A percentile compares a stretch with the other conserved stretches of the same genome.
Evolutionary conservation across 129 eudicot species (phyloP).

Genomic region (Rutidosis leptorrhynchoides): DNA sequence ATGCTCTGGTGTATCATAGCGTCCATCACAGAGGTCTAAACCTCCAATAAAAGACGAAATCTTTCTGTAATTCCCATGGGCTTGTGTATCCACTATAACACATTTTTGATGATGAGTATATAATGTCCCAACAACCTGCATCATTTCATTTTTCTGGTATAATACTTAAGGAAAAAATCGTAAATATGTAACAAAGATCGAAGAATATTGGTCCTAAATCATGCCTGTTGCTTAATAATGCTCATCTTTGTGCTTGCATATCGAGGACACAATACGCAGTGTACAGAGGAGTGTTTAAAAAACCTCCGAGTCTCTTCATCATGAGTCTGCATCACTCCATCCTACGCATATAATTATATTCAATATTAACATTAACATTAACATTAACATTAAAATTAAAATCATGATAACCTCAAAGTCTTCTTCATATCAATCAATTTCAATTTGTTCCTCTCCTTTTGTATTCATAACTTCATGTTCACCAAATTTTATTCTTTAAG

Average conservation of each 20-base stretch:
- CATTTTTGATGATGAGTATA: slow-evolving; percentile 92
- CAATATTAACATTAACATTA: neutral
- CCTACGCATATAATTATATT: slow-evolving; percentile 39
- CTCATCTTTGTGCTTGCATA: slow-evolving; percentile 87
- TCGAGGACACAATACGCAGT: slow-evolving; percentile 68
- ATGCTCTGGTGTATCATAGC: slow-evolving; percentile 87
- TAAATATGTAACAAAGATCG: neutral
- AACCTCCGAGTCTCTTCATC: slow-evolving; percentile 80
- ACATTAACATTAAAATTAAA: neutral
- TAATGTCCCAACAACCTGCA: slow-evolving; percentile 82
- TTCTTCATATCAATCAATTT: neutral
- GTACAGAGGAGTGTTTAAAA: slow-evolving; percentile 84
- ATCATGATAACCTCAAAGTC: neutral
- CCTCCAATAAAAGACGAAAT: slow-evolving; percentile 81
- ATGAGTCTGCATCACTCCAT: slow-evolving; percentile 86
- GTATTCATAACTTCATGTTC: slow-evolving; percentile 1
- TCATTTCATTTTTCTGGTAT: neutral
- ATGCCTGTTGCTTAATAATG: slow-evolving; percentile 87
- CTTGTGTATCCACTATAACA: slow-evolving; percentile 83
- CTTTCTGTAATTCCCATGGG: slow-evolving; percentile 64
- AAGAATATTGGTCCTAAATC: slow-evolving; percentile 31
- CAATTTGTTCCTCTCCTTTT: slow-evolving; percentile 2
- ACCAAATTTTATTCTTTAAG: neutral
- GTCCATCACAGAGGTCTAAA: slow-evolving; percentile 82
- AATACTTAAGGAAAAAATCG: neutral